These are phyloP conservation scores for Solioccasus polychromus DNA, from an alignment of 768 basidiomycete genomes.

Conservation along the genomic window DNA sequence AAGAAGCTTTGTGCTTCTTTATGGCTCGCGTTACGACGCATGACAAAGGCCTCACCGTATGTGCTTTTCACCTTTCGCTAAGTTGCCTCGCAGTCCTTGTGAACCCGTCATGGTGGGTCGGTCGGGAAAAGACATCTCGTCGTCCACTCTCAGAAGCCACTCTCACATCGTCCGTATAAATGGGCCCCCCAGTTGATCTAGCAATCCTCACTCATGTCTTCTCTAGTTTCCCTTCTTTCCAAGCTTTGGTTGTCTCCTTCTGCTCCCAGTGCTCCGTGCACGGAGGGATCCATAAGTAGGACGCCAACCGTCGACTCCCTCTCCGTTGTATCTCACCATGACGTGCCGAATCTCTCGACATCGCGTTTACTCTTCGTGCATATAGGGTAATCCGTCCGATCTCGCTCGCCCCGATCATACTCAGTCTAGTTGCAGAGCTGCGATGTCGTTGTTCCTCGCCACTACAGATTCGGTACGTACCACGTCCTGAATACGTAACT, in stretches of 20 bases:
- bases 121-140: constrained; percentile 16
- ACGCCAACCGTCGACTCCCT: constrained; percentile 20
- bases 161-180: constrained; percentile 26
- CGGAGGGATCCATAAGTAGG: constrained; percentile 21
- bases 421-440: constrained; percentile 49
- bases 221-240: constrained; percentile 8
- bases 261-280: constrained; percentile 8
- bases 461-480: constrained; percentile 77
- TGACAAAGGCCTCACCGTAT: constrained; percentile 26
- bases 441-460: constrained; percentile 77
- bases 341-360: constrained; percentile 43
- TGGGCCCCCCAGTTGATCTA: constrained; percentile 7
- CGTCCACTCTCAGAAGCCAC: constrained; percentile 23
- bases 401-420: constrained; percentile 6
- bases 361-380: constrained; percentile 59
- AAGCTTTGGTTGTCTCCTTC: constrained; percentile 7
- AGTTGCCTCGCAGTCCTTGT: constrained; percentile 19
- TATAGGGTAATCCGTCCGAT: constrained; percentile 50
- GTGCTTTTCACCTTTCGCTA: constrained; percentile 27
- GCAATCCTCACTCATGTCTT: constrained; percentile 17
- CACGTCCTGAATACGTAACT: neutral
- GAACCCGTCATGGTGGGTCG: constrained; percentile 14
- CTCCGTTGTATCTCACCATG: constrained; percentile 19
- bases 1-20: constrained; percentile 27
- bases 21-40: constrained; percentile 22